phyloP scores from a whole-genome alignment of 2,329 filamentous ascomycete genomes.

The Aspergillus neotritici region DNA sequence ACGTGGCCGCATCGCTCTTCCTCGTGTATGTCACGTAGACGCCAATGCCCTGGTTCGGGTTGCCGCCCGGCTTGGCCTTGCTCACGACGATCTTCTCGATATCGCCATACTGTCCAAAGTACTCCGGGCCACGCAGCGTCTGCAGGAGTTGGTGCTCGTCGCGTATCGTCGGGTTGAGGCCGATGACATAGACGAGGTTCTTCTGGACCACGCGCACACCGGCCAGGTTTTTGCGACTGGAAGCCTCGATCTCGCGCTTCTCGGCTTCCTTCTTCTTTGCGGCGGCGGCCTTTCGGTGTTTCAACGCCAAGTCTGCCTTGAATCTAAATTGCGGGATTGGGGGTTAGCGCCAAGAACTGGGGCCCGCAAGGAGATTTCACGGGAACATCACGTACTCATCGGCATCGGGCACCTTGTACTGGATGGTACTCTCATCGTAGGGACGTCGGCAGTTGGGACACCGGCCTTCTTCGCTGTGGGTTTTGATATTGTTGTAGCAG shows the following conservation, averaged over 20 bases:
- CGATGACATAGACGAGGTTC: constrained; percentile 97
- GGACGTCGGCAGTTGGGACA: constrained; percentile 95
- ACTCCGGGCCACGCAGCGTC: constrained; percentile 82
- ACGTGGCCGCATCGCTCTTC: constrained; percentile 82
- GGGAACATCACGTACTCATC: constrained; percentile 72
- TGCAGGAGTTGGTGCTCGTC: constrained; percentile 83
- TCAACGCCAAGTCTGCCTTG: constrained; percentile 50
- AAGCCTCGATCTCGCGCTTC: constrained; percentile 91
- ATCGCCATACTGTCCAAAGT: constrained; percentile 96
- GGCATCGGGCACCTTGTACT: constrained; percentile 89
- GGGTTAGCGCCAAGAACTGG: constrained; percentile 18
- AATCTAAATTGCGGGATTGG: constrained; percentile 32
- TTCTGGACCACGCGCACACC: constrained; percentile 96
- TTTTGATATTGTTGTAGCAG: constrained; percentile 99
- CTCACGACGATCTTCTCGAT: constrained; percentile 99
- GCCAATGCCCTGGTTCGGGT: constrained; percentile 75
- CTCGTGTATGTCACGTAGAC: constrained; percentile 98
- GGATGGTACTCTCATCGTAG: constrained; percentile 94
- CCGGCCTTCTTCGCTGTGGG: constrained; percentile 84
- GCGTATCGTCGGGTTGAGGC: constrained; percentile 81
- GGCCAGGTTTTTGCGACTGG: constrained; percentile 91
- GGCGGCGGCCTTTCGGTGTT: constrained; percentile 88
- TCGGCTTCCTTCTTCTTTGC: constrained; percentile 89
- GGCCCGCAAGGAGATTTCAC: constrained; percentile 1
- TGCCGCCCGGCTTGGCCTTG: constrained; percentile 73